Evolutionary conservation across 208 protist genomes (phyloP).

Genomic region (Acanthamoeba triangularis): DNA sequence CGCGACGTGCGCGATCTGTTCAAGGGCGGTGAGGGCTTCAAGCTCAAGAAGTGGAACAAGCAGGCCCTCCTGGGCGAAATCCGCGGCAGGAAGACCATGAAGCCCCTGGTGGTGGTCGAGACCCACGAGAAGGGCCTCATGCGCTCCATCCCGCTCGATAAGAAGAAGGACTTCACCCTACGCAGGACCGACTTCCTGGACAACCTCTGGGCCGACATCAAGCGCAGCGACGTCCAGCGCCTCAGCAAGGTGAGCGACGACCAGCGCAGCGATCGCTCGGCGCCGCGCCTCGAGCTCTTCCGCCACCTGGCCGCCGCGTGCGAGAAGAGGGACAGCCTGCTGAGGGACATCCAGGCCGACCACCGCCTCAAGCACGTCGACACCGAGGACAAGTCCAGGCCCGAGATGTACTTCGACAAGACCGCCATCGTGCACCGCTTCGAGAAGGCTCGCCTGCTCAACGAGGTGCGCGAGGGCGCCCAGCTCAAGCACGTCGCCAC

Average conservation of each 20-base stretch:
- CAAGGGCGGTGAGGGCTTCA: not conserved
- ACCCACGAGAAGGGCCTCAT: conserved; percentile 19
- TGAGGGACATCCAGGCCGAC: not conserved
- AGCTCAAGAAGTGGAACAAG: conserved; percentile 41
- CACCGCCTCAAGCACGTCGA: conserved; percentile 49
- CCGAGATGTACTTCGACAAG: conserved; percentile 36
- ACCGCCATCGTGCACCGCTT: not conserved
- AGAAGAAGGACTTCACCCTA: not conserved
- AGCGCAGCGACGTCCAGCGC: not conserved
- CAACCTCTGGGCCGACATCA: not conserved
- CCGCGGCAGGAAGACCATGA: conserved; percentile 16
- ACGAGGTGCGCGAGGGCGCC: not conserved
- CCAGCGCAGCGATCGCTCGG: not conserved
- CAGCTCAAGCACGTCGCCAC: conserved; percentile 52
- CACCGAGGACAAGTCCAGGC: conserved; percentile 37
- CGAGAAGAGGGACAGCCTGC: not conserved
- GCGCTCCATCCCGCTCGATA: not conserved
- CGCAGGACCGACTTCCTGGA: not conserved
- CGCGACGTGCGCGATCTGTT: conserved; percentile 2
- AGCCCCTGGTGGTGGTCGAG: not conserved
- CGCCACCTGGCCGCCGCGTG: not conserved
- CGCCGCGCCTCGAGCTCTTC: conserved; percentile 10
- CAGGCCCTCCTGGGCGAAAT: conserved; percentile 30
- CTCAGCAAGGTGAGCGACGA: not conserved
- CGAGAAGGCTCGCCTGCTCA: conserved; percentile 39